Evolutionary conservation across 805 yeast species (phyloP).

Genomic region (Tetrapisispora fleetii): DNA sequence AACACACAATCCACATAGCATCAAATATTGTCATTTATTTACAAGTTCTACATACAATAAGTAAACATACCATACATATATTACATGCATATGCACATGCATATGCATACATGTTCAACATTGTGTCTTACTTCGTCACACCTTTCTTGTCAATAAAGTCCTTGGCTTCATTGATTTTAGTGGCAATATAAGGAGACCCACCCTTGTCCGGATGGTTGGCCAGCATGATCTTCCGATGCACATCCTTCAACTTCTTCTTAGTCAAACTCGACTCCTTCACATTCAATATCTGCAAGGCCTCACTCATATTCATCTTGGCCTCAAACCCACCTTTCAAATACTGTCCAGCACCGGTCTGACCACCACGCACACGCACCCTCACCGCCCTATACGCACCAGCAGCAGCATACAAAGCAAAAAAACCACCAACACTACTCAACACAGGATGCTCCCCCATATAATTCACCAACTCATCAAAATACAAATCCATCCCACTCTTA

Average conservation of each 20-base stretch:
- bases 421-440: conserved; percentile 58
- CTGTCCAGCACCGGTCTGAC: conserved; percentile 30
- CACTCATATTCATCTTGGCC: conserved; percentile 78
- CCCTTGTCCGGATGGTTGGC: conserved; percentile 94
- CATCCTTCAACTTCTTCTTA: conserved; percentile 65
- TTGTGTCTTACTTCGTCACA: conserved; percentile 8
- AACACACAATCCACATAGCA: too few relatives aligned
- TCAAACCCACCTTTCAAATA: conserved; percentile 87
- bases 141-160: conserved; percentile 35
- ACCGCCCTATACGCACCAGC: conserved; percentile 56
- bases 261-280: conserved; percentile 56
- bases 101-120: too few relatives aligned
- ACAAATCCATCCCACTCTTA: conserved; percentile 40
- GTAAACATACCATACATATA: neutral
- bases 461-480: conserved; percentile 49
- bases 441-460: conserved; percentile 72
- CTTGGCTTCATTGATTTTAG: conserved; percentile 87
- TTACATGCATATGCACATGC: neutral
- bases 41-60: too few relatives aligned
- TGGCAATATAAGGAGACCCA: conserved; percentile 82
- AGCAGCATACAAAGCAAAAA: conserved; percentile 50
- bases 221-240: conserved; percentile 80
- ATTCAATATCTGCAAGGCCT: conserved; percentile 77
- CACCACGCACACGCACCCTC: conserved; percentile 41
- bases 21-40: too few relatives aligned